Evolutionary conservation across 139 green algal species (phyloP), one percentile per base, ranked within the genome.

Genomic region (Tetraselmis striata): DNA sequence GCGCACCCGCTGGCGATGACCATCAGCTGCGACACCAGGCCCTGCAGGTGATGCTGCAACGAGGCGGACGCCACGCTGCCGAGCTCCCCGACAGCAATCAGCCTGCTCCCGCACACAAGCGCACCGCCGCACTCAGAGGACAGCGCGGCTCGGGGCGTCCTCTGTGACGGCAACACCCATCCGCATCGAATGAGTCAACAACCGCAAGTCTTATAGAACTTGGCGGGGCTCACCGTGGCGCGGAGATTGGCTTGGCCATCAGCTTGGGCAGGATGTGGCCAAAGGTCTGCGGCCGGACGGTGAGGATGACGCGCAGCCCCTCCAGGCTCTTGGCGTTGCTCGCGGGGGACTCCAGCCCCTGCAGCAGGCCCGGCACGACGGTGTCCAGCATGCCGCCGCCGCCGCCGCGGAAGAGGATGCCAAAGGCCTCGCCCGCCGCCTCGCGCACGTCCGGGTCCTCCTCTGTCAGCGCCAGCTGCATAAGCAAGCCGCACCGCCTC

Each of bases 391-490:
- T n/a, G 23, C 31, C 58, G 45, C 45, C 45, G 28, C 75, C 79
- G 11, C 84, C 84, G 74, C 89, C 89, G 74, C 90, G 92, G 91
- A 99, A 98, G 74, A 99, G 90, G 27, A 96, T 92, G 81, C 85
- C 90, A 81, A 98, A 97, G 0, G 96, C 95, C 0, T 88, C 92
- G 77, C 92, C 95, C 0, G 95, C 95, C 0, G 95, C 95, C 86
- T 95, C 91, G 11, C 89, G 83, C 29, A 96, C 94, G 25, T 23
- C 80, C 0, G 88, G 77, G 83, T 96, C 94, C 11, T 82, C 31
- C 83, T 98, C 96, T 77, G 90, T 95, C 28, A 99, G 92, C 22
- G 94, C 94, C 0, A 79, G 67, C 85, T 96, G 90, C 31, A 28
- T 45, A 25, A 67, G 45, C 45, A 18, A 67, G n/a, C n/a, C n/a